Conservation (phyloP, 2,329 filamentous ascomycete species). For the Endoconidiophora laricicola region DNA sequence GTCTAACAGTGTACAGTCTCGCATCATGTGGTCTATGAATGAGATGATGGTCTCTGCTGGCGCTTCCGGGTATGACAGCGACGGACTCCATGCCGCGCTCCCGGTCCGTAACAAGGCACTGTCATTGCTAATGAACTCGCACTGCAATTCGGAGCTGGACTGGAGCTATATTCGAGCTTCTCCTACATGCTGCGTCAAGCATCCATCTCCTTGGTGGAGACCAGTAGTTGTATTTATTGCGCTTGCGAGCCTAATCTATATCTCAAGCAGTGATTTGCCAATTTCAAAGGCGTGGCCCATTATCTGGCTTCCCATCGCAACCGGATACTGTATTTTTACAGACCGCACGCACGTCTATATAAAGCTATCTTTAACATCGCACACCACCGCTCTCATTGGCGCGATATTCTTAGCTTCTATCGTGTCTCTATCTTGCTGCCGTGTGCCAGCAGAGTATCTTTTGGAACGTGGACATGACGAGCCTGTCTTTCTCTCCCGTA, state of each 20-base stretch:
- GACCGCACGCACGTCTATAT: constrained; percentile 10
- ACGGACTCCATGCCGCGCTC: constrained; percentile 29
- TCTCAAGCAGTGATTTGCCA: too few relatives aligned
- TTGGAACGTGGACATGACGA: constrained; percentile 13
- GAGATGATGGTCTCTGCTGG: constrained; percentile 26
- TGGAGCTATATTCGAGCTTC: not conserved
- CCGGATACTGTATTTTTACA: not conserved
- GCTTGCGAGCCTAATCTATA: too few relatives aligned
- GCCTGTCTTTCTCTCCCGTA: constrained; percentile 27
- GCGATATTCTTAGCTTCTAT: not conserved
- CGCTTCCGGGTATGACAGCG: constrained; percentile 22
- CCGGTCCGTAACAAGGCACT: constrained; percentile 27
- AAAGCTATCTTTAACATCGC: constrained; percentile 6
- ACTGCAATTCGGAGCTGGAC: constrained; percentile 29
- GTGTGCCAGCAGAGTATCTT: not conserved
- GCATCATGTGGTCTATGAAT: constrained; percentile 34
- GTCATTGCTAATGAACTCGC: constrained; percentile 34
- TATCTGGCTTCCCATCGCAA: too few relatives aligned
- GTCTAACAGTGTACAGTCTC: constrained; percentile 23
- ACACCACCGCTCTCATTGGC: not conserved
- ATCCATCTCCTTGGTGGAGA: not conserved
- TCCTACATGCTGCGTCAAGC: constrained; percentile 7
- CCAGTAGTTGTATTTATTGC: too few relatives aligned
- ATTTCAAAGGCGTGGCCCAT: too few relatives aligned
- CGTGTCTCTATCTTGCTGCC: not conserved